Evolutionary conservation across 768 basidiomycete genomes (phyloP), one percentile per base, ranked within the genome.

Genomic region (Trametes elegans): DNA sequence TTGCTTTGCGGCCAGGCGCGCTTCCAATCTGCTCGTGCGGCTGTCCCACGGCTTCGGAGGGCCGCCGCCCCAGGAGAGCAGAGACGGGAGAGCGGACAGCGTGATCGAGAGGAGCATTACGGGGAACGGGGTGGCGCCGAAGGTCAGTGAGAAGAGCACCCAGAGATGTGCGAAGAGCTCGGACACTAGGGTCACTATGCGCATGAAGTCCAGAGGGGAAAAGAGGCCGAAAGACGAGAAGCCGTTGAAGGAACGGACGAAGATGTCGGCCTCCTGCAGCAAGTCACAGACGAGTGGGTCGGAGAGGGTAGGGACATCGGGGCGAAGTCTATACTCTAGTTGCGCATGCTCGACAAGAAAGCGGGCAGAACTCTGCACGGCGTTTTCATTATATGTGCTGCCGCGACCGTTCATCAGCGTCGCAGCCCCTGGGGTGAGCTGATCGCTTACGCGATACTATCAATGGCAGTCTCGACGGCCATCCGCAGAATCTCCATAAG

Each of bases 221-320:
- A 91, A 76, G 27, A 90, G 77, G 14, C 90, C 90, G 66, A 92
- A 90, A 10, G 86, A 81, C 32, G 85, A 81, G 62, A 75, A 73
- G 38, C 87, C 87, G 62, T 78, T 81, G 69, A 92, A 91, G 10
- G 90, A 92, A 55, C 87, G 80, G 38, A 87, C 86, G 65, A 93
- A 93, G 29, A 89, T 77, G 66, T 93, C 90, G 34, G 90, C 88
- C 71, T 93, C 90, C 56, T 88, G 85, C n/a, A 93, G 76, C 38
- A 92, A 80, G 66, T 90, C 88, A 55, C 87, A 84, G 21, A 87
- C 76, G 55, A 74, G 66, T 43, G 90, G 85, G 64, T 90, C 88
- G 50, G 85, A 74, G 48, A 93, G 78, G 8, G 90, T 88, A 53
- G 90, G 90, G 34, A 89, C 77, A 65, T 93, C 90, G 53, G 91